A percentile compares a stretch with the other conserved stretches of the same genome.
phyloP scores from a whole-genome alignment of 495 filamentous ascomycete species.

The Neurospora sp. region DNA sequence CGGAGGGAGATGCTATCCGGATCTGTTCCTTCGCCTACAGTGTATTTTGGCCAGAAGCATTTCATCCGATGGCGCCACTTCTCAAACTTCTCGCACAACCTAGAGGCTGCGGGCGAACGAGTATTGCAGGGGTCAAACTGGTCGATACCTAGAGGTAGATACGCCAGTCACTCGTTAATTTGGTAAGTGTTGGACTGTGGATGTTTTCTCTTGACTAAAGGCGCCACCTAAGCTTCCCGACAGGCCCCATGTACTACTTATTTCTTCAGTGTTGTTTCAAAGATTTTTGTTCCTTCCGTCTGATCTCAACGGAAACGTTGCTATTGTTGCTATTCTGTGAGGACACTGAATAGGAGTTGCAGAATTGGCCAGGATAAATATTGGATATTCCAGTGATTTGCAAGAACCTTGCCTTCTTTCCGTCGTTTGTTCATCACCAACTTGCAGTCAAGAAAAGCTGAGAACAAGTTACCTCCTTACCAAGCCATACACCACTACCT shows the following conservation, averaged over 20 bases:
- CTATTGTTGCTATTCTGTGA: background rate
- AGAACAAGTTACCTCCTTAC: background rate
- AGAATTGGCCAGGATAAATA: background rate
- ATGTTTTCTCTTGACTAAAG: background rate
- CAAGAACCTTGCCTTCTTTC: background rate
- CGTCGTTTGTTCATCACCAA: background rate
- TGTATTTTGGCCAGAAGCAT: no score
- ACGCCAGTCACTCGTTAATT: no score
- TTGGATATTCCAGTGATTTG: background rate
- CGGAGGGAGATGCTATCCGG: no score
- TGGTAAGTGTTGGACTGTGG: no score
- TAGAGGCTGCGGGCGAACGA: no score
- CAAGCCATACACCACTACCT: background rate
- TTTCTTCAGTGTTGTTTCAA: background rate
- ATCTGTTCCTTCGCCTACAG: no score
- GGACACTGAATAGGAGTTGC: background rate
- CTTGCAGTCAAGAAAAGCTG: background rate
- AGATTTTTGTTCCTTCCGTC: background rate
- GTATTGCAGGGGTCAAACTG: no score
- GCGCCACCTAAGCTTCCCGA: background rate
- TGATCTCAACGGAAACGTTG: background rate
- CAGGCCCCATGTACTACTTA: background rate
- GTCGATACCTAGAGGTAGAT: no score
- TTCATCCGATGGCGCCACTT: no score
- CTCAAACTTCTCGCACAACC: no score